phyloP scores from a whole-genome alignment of 78 protist species.

The Dictyostelium brefeldianum region DNA sequence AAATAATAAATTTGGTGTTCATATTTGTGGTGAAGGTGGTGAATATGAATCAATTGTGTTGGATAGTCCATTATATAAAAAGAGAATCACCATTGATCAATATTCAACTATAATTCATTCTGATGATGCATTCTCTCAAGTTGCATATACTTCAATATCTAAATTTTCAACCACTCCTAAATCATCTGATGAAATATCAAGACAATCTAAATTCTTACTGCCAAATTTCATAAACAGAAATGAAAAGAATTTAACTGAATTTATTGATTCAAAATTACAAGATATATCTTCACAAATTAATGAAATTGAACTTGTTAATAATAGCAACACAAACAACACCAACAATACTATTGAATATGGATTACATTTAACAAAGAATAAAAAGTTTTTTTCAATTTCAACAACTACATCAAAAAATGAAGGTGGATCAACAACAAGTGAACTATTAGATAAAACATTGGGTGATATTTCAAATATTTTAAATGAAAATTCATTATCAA shows the following conservation, averaged over 20 bases:
- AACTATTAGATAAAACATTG: constrained; percentile 14
- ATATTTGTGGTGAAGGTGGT: constrained; percentile 99
- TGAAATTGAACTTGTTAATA: background rate
- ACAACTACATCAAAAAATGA: background rate
- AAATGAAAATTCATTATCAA: background rate
- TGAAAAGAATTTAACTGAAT: background rate
- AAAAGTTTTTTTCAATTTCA: background rate
- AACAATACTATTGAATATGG: background rate
- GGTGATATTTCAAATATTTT: background rate
- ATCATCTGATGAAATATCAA: background rate
- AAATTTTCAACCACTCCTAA: constrained; percentile 29
- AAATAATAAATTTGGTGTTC: constrained; percentile 70
- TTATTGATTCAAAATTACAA: background rate
- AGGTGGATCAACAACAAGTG: background rate
- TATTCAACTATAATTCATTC: constrained; percentile 42
- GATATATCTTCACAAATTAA: background rate
- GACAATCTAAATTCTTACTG: background rate
- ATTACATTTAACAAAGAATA: constrained; percentile 1
- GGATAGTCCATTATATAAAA: constrained; percentile 94
- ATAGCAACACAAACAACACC: background rate
- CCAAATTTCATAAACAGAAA: background rate
- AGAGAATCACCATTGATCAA: constrained; percentile 44
- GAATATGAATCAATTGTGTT: constrained; percentile 98
- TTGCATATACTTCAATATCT: constrained; percentile 33
- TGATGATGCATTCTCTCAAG: constrained; percentile 74